Evolutionary conservation across 2,329 filamentous ascomycete genomes (phyloP), one percentile per base, ranked within the genome.

Genomic region (Verticillium klebahnii): DNA sequence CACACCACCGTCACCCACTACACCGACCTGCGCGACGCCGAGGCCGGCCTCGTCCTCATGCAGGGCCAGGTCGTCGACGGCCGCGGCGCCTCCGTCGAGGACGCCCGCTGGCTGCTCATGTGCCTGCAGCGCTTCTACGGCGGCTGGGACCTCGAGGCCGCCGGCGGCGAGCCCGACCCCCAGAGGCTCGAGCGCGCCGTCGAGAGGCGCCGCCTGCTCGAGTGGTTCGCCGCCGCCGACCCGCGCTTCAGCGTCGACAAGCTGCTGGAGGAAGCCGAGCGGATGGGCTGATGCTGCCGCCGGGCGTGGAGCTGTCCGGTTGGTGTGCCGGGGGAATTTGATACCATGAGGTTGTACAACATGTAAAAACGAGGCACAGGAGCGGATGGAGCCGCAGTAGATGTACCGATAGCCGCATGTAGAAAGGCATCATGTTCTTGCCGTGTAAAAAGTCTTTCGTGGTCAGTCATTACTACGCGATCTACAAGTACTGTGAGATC

Each of bases 1-100:
- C 95, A 99, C 72, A 99, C 95, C 0, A 97, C 92, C 2, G 81
- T 98, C 61, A 97, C 94, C 50, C 93, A 98, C 75, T 92, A 99
- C 76, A 78, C 89, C 17, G 95, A 99, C 74, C 78, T 97, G 2
- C 80, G 84, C 62, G 84, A 87, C 11, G 91, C 92, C 69, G 25
- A 29, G n/a, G 45, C 40, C 15, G 91, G 88, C 5, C 71, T 98
- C 31, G 93, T 97, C 15, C 79, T 99, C 65, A 89, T 97, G 81
- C 90, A 95, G 72, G 95, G 95, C 0, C 83, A 99, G 67, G 89
- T 98, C 15, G 81, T 91, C 60, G 87, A 92, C 63, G 89, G 89
- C 34, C 81, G 88, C 14, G 93, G 94, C 5, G 86, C 97, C 5
- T 88, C 82, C 65, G 84, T 91, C 0, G 86, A 93, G 60, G 90